Base-by-base conservation (phyloP, 495 filamentous ascomycete genomes). In the Daldinia caldariorum region DNA sequence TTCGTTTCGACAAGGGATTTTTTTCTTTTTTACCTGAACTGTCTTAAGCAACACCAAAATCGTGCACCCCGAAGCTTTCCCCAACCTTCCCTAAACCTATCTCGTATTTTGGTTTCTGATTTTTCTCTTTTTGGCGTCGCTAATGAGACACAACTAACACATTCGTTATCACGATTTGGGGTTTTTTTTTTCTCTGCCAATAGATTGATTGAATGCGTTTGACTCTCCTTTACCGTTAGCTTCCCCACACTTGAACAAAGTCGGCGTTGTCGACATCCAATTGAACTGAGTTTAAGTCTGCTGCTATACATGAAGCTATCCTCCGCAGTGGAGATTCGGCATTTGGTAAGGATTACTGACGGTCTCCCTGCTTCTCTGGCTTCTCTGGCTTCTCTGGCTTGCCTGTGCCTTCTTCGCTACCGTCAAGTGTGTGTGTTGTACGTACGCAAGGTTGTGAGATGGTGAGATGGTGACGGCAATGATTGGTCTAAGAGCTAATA, bases 251-350 rank as follows among this genome's bases (percentile, higher is more conserved):
- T 35, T 51, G 34, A 53, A n/a, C 18, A 34, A n/a, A n/a, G n/a
- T 26, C 55, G 61, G 61, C 26, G 50, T 61, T n/a, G 37, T 49
- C 35, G 31, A 45, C 26, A 37, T 55, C 68, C 59, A 71, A 67
- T 67, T 43, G 59, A 67, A 54, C 49, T 29, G 47, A 16, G 54
- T 64, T 35, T 61, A 22, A 34, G 53, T 56, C 16, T 8, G 32
- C 18, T 37, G 32, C 4, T 56, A 56, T 56, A 37, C 53, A 32
- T 56, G 53, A 56, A 37, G 37, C 53, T 34, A 60, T 61, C 63
- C 63, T 72, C 64, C 63, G 32, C 60, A 67, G 69, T 72, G 69
- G 69, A 59, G 63, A 34, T 41, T 43, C 63, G 63, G 60, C 47
- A 55, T 63, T 57, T 72, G 59, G 60, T 56, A 20, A 67, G 39